A percentile compares a stretch with the other conserved stretches of the same genome.
These are phyloP conservation scores for Cyclotella choctawhatcheeana DNA, from an alignment of 108 stramenopile genomes.

Conservation along the genomic window DNA sequence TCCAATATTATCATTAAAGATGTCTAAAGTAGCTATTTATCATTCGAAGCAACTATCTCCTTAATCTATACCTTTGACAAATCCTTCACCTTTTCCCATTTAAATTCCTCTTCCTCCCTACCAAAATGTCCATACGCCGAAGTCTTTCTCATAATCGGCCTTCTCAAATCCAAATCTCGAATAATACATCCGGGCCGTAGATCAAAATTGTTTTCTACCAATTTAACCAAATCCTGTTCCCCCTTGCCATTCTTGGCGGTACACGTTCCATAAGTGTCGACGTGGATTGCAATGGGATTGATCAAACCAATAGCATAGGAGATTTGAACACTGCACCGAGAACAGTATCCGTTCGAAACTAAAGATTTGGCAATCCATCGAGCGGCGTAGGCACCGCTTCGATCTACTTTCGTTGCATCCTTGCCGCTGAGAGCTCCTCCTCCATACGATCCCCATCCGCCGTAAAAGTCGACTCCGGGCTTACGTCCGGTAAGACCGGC, in stretches of 20 bases:
- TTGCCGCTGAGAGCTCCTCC: constrained; percentile 97
- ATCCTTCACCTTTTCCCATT: constrained; percentile 94
- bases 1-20: too few relatives aligned
- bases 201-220: constrained; percentile 97
- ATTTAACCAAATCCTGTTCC: constrained; percentile 88
- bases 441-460: constrained; percentile 98
- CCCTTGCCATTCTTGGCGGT: constrained; percentile 91
- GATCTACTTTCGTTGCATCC: constrained; percentile 96
- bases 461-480: constrained; percentile 97
- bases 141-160: constrained; percentile 96
- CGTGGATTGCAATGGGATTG: constrained; percentile 90
- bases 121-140: constrained; percentile 99
- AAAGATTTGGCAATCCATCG: constrained; percentile 97
- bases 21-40: too few relatives aligned
- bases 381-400: constrained; percentile 94
- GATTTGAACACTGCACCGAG: constrained; percentile 90
- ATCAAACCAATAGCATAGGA: constrained; percentile 96
- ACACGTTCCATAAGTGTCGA: constrained; percentile 89
- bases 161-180: constrained; percentile 92
- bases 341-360: constrained; percentile 90
- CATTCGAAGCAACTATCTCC: too few relatives aligned
- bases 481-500: constrained; percentile 98
- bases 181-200: constrained; percentile 95
- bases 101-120: constrained; percentile 96
- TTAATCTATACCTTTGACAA: too few relatives aligned